Evolutionary conservation across 2,329 filamentous ascomycete genomes (phyloP), one percentile per base, ranked within the genome.

Genomic region (Aspergillus sp.): DNA sequence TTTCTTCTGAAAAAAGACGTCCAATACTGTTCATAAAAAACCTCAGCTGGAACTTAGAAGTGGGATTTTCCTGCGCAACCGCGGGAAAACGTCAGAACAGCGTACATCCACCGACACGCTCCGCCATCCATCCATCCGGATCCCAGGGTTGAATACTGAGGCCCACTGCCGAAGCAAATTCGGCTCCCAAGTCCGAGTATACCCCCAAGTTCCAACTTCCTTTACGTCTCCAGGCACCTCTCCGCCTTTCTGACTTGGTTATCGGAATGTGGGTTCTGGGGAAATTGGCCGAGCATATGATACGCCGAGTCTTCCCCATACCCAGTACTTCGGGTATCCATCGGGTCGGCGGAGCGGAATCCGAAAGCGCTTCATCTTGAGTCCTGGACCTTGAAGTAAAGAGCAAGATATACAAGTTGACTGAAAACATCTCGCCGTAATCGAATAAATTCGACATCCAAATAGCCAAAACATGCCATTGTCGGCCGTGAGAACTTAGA

Each of bases 81-180:
- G 37, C 15, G 41, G 49, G 39, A 52, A 44, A 24, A 43, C 49
- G 49, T 51, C 37, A 51, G 33, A 14, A 2, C 45, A 31, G 17
- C 15, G 45, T 24, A 27, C 45, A n/a, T 14, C 15, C 14, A n/a
- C 6, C 6, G n/a, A 27, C 31, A 33, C 47, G 19, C 23, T 51
- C 21, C 37, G 23, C 49, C 39, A 44, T 54, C 51, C 51, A 39
- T 54, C 24, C 41, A 54, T 54, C 51, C 51, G 51, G 33, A 47
- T n/a, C 21, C 39, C 27, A 31, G 19, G 41, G 23, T 31, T 9
- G 27, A 31, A 31, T 11, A 31, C 24, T 40, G 40, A 45, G 50
- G 43, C 50, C 23, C 50, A 45, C 14, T 44, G 37, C 43, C 19
- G 51, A 31, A 11, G 27, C 27, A 31, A 31, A 9, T 31, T 31